phyloP scores from a whole-genome alignment of 106 monocot genomes.

The Platanthera guangdongensis region DNA sequence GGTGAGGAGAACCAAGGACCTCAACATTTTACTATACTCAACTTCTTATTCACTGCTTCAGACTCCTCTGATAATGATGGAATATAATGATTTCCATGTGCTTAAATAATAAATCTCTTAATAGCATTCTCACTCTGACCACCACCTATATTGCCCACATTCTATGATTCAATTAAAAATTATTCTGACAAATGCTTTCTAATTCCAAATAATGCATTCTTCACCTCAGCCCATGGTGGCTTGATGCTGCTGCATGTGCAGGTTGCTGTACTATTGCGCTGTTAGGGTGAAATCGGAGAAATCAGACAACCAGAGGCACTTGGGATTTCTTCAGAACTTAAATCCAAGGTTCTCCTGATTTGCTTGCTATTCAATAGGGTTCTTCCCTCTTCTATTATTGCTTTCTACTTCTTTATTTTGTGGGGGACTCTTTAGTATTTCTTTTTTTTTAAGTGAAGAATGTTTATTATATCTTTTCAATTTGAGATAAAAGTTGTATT shows the following conservation, averaged over 20 bases:
- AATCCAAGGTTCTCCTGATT: constrained; percentile 40
- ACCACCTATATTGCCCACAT: background rate
- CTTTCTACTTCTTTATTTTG: no score
- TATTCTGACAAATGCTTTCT: background rate
- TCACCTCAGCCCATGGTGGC: background rate
- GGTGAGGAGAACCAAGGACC: no score
- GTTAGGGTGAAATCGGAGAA: constrained; percentile 85
- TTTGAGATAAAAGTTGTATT: no score
- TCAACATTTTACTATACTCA: no score
- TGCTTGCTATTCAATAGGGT: background rate
- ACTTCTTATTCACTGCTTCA: no score
- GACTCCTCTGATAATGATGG: background rate
- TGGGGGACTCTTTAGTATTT: no score
- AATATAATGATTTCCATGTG: background rate
- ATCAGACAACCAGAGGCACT: constrained; percentile 94
- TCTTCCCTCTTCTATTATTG: no score
- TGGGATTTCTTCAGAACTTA: constrained; percentile 91
- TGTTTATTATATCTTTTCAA: no score
- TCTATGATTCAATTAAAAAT: background rate
- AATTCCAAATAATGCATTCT: background rate
- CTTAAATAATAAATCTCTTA: background rate
- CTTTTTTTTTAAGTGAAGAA: no score
- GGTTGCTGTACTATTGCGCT: constrained; percentile 97
- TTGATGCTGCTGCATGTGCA: constrained; percentile 19
- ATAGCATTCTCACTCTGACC: background rate